Base-by-base conservation (phyloP, 2,329 filamentous ascomycete species). In the Daldinia sp. region DNA sequence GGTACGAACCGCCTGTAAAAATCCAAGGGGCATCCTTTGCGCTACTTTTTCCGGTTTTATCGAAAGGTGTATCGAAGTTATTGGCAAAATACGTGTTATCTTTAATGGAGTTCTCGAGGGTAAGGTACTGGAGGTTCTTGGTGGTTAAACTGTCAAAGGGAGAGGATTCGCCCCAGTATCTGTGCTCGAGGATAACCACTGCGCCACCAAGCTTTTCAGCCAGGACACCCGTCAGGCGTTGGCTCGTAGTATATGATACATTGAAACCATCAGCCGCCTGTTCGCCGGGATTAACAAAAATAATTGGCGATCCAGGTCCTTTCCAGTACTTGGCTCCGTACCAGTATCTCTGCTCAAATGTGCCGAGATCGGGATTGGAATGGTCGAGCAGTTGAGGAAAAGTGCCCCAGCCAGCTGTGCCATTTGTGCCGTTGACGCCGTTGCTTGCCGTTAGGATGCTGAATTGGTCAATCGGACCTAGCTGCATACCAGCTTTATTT, bases 21-120 rank as follows among this genome's bases (percentile, higher is more conserved):
- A 87, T 75, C 85, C 85, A 87, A 0, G 85, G 84, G 3, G 82
- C 82, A 35, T 80, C 76, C 27, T 77, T 75, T 5, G 84, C 80
- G 49, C 79, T 77, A 67, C 80, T 85, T 63, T 72, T 75, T 13
- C 77, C 76, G 32, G 77, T 75, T 1, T 68, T 70, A 66, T 84
- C 83, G 58, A 86, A 87, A 0, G 83, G 82, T 27, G 85, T 76
- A 9, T 78, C 67, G 13, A 82, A 82, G 54, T 79, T 76, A 59
- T 72, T 75, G 50, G 78, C 78, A 64, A 81, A 78, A 68, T 80
- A 75, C 21, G 75, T 77, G 35, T 75, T 70, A 65, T 81, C 79
- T 57, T 77, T 75, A 63, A 80, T 75, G 37, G 76, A 72, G 70
- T 81, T 79, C 64, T 77, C 73, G 34, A 80, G 74, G 4, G 78